These are phyloP conservation scores for Colletotrichum sp. DNA, from an alignment of 2,329 filamentous ascomycete genomes.

Conservation along the genomic window DNA sequence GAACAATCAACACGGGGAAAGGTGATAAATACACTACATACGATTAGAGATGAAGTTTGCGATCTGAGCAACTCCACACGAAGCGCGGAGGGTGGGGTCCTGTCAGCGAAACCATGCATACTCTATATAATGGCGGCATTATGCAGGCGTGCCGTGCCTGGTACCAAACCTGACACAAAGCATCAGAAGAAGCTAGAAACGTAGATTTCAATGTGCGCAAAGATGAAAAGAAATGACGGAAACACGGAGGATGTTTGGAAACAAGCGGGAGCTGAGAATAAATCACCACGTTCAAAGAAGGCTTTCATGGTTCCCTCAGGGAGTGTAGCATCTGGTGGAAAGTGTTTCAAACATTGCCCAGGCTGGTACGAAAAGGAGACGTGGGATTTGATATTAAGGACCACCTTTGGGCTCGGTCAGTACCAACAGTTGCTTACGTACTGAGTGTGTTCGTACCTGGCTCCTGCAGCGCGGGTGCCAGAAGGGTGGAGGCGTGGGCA, in stretches of 20 bases:
- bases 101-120: background rate
- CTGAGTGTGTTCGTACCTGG: background rate
- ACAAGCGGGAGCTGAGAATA: background rate
- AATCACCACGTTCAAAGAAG: background rate
- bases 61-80: background rate
- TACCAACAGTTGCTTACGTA: background rate
- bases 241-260: background rate
- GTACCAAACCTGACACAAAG: background rate
- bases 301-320: background rate
- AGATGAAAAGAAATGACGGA: background rate
- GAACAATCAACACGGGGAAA: background rate
- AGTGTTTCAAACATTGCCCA: background rate
- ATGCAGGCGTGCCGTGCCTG: background rate
- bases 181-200: background rate
- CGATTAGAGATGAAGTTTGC: background rate
- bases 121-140: background rate
- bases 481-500: background rate
- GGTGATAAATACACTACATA: background rate
- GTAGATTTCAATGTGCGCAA: background rate
- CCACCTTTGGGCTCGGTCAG: background rate
- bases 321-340: background rate
- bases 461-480: background rate
- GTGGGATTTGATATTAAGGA: background rate
- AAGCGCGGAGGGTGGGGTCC: background rate
- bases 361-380: background rate